Base-by-base conservation (phyloP, 1,284 basidiomycete genomes). In the Boletus mariae region DNA sequence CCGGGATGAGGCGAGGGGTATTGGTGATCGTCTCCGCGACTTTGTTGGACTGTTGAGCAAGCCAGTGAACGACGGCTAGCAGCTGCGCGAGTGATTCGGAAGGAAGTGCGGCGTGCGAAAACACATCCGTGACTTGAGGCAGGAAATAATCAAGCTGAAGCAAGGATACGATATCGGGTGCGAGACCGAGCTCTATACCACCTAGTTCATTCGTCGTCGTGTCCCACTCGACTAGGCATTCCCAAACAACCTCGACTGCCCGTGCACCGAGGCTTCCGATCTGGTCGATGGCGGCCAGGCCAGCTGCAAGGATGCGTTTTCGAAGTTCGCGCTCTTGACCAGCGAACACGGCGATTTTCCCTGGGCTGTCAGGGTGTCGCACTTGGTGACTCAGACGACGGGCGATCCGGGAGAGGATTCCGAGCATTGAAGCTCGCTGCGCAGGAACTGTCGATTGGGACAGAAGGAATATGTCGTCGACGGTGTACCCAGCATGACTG, bases 391-490 rank as follows among this genome's bases (percentile, higher is more conserved):
- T 73, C 20, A 83, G 63, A 52, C 73, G 75, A 45, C 68, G 69
- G 2, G 82, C 72, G 34, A 94, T 80, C 28, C 80, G 79, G 0
- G 79, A 78, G 0, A 97, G 72, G 0, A 96, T 77, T 9, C 83
- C 82, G 25, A 97, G 75, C 83, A 95, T 94, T 0, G 84, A 83
- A 9, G 88, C 83, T 28, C 94, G 78, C 66, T 98, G 94, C 10
- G 88, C 87, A 8, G 87, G 84, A 0, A 94, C 88, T 0, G 87
- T 91, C 5, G 92, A 94, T 49, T 90, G 77, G 1, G 85, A 84
- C 4, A 96, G 78, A 45, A 92, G 75, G 44, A 95, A 83, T n/a
- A 97, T 78, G 57, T 97, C 94, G 35, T 89, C 84, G 0, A 96
- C 72, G 0, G 92, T 94, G 69, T 97, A 98, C 0, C 94, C 95